Evolutionary conservation across 345 rosid genomes (phyloP).

Genomic region (Ceriops zippeliana): DNA sequence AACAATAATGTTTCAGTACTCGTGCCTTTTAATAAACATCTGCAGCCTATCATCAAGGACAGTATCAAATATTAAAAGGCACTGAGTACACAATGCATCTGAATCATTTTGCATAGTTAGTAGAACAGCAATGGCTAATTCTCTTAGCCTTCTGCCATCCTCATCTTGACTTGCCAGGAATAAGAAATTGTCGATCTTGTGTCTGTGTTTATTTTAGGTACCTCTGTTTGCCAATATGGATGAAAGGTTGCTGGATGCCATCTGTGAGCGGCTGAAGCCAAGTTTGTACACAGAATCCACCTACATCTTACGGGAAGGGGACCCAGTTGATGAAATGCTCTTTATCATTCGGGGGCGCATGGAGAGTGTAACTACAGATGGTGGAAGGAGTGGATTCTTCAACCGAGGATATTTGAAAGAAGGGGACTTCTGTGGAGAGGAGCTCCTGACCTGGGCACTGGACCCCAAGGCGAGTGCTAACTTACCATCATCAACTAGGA

Average conservation of each 20-base stretch:
- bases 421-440: conserved; percentile 80
- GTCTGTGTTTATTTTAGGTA: conserved; percentile 38
- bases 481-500: conserved; percentile 63
- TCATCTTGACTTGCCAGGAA: too few relatives aligned
- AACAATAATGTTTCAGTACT: too few relatives aligned
- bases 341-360: conserved; percentile 76
- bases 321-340: conserved; percentile 84
- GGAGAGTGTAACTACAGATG: conserved; percentile 88
- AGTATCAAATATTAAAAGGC: too few relatives aligned
- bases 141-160: too few relatives aligned
- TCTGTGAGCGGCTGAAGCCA: conserved; percentile 85
- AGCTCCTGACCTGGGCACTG: conserved; percentile 74
- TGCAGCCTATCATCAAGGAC: too few relatives aligned
- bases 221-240: conserved; percentile 89
- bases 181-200: not conserved
- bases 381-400: conserved; percentile 84
- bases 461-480: conserved; percentile 62
- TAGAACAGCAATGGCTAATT: too few relatives aligned
- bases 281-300: conserved; percentile 70
- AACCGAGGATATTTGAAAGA: conserved; percentile 66
- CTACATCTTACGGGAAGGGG: conserved; percentile 76
- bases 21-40: too few relatives aligned
- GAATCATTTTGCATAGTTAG: too few relatives aligned
- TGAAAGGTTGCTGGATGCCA: conserved; percentile 75
- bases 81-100: too few relatives aligned